A percentile compares a stretch with the other conserved stretches of the same genome.
Evolutionary conservation across 1,284 basidiomycete genomes (phyloP).

Genomic region (Abortiporus biennis): DNA sequence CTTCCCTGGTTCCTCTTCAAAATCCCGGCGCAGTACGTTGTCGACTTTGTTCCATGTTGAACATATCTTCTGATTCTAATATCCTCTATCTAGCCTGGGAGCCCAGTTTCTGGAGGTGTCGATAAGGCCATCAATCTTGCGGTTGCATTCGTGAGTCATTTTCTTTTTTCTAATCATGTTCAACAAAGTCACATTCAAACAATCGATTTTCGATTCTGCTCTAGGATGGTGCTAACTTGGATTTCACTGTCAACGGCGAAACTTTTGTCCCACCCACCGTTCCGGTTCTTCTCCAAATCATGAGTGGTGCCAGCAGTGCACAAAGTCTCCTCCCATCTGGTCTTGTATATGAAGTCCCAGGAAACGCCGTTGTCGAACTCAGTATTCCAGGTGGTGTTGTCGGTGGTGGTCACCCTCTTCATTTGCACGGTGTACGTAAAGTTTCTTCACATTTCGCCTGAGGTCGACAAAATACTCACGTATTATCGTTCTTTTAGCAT

Average conservation of each 20-base stretch:
- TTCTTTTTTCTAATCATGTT: not conserved
- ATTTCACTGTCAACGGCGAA: constrained; percentile 23
- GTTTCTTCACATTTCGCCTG: constrained; percentile 6
- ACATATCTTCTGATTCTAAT: not conserved
- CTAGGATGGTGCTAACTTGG: constrained; percentile 10
- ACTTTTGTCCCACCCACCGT: constrained; percentile 23
- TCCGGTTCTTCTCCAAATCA: constrained; percentile 32
- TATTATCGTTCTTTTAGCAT: constrained; percentile 13
- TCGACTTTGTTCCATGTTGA: constrained; percentile 7
- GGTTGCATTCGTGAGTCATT: constrained; percentile 19
- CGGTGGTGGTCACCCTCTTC: constrained; percentile 33
- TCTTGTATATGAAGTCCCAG: constrained; percentile 24
- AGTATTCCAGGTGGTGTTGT: constrained; percentile 25
- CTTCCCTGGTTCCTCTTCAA: constrained; percentile 17
- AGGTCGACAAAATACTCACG: not conserved
- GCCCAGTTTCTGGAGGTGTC: constrained; percentile 19
- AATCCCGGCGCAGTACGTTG: constrained; percentile 12
- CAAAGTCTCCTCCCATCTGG: constrained; percentile 27
- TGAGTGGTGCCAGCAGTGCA: constrained; percentile 25
- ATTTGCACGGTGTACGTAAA: constrained; percentile 36
- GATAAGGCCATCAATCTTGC: constrained; percentile 23
- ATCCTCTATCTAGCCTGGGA: constrained; percentile 20
- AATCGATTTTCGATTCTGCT: not conserved
- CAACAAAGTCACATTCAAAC: too few species aligned
- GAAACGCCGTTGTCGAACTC: constrained; percentile 29